phyloP scores from a whole-genome alignment of 2,329 filamentous ascomycete species.

The Lasiodiplodia citricola region DNA sequence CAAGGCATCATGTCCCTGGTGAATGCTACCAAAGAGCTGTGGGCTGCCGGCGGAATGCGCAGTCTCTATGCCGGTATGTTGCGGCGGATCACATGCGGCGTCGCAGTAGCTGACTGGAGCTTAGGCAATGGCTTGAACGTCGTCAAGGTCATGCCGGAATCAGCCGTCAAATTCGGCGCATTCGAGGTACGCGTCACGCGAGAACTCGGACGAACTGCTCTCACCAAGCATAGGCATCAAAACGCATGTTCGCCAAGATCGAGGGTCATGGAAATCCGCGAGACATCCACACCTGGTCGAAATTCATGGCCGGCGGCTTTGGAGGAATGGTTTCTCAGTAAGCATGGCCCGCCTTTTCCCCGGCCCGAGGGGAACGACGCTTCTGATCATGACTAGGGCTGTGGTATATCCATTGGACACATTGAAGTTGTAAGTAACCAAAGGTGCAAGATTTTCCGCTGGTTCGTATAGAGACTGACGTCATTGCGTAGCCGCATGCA shows the following conservation, averaged over 20 bases:
- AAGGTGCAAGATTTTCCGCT: not conserved
- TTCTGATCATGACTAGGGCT: constrained; percentile 59
- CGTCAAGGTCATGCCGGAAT: constrained; percentile 97
- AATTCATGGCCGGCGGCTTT: constrained; percentile 87
- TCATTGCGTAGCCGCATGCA: constrained; percentile 72
- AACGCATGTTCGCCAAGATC: constrained; percentile 80
- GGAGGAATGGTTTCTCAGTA: constrained; percentile 94
- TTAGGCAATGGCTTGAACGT: constrained; percentile 95
- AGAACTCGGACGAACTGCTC: constrained; percentile 28
- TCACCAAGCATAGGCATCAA: constrained; percentile 67
- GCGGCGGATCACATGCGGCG: not conserved
- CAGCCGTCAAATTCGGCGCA: constrained; percentile 96
- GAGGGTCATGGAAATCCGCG: constrained; percentile 87
- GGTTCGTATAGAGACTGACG: constrained; percentile 28
- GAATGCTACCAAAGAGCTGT: constrained; percentile 77
- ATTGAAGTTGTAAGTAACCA: constrained; percentile 67
- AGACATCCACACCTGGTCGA: constrained; percentile 80
- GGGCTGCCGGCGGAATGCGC: constrained; percentile 81
- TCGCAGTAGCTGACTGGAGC: constrained; percentile 30
- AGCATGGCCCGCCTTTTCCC: constrained; percentile 38
- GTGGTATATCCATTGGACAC: constrained; percentile 95
- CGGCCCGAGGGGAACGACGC: not conserved
- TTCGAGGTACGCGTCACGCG: constrained; percentile 71
- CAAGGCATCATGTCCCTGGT: constrained; percentile 72
- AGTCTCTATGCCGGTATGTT: constrained; percentile 88